phyloP scores from a whole-genome alignment of 345 rosid genomes.

The sweet orange (Citrus sinensis) region DNA sequence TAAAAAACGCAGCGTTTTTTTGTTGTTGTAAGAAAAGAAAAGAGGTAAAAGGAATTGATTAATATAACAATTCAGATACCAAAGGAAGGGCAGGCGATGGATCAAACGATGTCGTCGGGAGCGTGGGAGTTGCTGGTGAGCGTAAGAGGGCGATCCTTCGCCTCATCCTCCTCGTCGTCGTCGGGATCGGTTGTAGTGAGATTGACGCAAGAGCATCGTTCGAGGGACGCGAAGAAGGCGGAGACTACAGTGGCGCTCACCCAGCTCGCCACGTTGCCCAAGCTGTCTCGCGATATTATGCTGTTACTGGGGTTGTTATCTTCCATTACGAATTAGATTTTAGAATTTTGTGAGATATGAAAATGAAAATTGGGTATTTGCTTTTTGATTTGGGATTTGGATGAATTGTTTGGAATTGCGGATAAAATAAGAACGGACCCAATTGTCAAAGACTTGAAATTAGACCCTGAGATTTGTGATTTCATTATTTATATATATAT shows the following conservation, averaged over 20 bases:
- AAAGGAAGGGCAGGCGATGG: neutral
- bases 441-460: neutral
- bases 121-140: constrained; percentile 30
- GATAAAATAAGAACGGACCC: neutral
- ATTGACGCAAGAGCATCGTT: constrained; percentile 89
- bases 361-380: neutral
- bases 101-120: constrained; percentile 15
- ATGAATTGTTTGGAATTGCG: too few relatives aligned
- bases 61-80: neutral
- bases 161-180: constrained; percentile 60
- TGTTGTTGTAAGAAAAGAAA: neutral
- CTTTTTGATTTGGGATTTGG: neutral
- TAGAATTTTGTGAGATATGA: neutral
- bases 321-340: constrained; percentile 4
- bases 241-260: constrained; percentile 65
- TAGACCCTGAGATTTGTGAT: neutral
- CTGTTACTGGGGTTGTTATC: constrained; percentile 11
- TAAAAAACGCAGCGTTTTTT: neutral
- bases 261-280: constrained; percentile 64
- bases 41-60: neutral
- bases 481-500: too few relatives aligned
- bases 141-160: constrained; percentile 50
- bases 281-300: constrained; percentile 41
- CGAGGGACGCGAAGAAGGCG: constrained; percentile 87
- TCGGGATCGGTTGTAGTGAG: constrained; percentile 59